phyloP scores from a whole-genome alignment of 2,329 filamentous ascomycete species.

The Diaporthe sp. region DNA sequence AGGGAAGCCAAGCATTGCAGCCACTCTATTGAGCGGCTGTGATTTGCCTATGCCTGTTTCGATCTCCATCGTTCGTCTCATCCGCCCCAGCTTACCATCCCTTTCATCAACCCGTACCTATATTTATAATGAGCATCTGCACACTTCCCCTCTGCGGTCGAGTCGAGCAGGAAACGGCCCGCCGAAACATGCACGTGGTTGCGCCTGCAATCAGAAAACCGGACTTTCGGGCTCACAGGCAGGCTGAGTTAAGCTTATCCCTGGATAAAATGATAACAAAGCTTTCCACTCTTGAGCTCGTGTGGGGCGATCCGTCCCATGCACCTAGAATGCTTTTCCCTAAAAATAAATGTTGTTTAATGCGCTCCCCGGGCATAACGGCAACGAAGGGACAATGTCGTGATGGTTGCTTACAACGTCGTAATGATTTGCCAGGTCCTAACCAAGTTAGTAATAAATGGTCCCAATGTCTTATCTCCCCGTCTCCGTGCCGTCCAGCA shows the following conservation, averaged over 20 bases:
- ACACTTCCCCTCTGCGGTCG: slow-evolving; percentile 15
- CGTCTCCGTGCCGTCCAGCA: too few relatives aligned
- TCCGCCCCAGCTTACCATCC: slow-evolving; percentile 23
- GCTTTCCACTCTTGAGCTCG: background rate
- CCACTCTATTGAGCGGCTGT: slow-evolving; percentile 15
- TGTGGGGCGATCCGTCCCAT: slow-evolving; percentile 4
- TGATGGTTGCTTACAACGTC: background rate
- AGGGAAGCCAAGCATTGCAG: slow-evolving; percentile 28
- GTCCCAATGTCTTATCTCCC: too few relatives aligned
- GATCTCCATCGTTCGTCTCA: slow-evolving; percentile 32
- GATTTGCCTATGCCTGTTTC: slow-evolving; percentile 22
- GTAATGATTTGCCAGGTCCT: background rate
- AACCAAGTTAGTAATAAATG: background rate
- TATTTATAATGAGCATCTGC: slow-evolving; percentile 24
- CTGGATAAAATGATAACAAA: background rate
- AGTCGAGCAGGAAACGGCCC: slow-evolving; percentile 20
- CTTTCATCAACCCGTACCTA: slow-evolving; percentile 24
- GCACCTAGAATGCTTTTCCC: background rate
- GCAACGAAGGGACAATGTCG: background rate
- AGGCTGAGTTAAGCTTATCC: slow-evolving; percentile 26
- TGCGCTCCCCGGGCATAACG: background rate
- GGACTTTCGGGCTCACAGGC: background rate
- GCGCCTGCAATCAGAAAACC: background rate
- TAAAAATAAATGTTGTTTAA: background rate
- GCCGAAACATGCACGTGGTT: slow-evolving; percentile 21